A percentile compares a stretch with the other conserved stretches of the same genome.
Conservation (phyloP, 768 basidiomycete genomes). For the Baorangia bicolor region DNA sequence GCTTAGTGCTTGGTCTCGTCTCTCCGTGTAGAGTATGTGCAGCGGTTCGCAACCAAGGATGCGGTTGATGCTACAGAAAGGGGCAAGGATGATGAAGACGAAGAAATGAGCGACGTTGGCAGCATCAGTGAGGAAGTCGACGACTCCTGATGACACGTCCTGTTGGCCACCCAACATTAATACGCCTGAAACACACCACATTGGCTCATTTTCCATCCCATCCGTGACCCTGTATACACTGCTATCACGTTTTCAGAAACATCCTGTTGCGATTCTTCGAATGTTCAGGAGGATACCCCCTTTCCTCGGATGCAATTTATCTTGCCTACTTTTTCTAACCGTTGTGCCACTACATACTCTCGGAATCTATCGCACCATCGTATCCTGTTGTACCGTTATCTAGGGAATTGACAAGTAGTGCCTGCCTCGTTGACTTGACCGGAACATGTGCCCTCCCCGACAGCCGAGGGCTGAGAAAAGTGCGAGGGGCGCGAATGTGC, state of each 20-base stretch:
- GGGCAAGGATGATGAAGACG: conserved; percentile 67
- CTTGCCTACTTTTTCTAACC: conserved; percentile 19
- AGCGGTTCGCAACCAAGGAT: conserved; percentile 89
- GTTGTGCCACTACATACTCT: conserved; percentile 20
- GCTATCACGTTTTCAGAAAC: conserved; percentile 17
- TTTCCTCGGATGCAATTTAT: conserved; percentile 18
- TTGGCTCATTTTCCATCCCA: conserved; percentile 4
- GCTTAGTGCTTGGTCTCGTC: conserved; percentile 3
- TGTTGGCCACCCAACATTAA: not conserved
- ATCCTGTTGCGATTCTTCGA: conserved; percentile 17
- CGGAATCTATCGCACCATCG: conserved; percentile 22
- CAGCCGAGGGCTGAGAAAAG: not conserved
- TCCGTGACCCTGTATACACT: conserved; percentile 11
- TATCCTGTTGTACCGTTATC: conserved; percentile 32
- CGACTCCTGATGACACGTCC: conserved; percentile 34
- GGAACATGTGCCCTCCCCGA: conserved; percentile 3
- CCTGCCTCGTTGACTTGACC: conserved; percentile 10
- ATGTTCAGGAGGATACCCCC: conserved; percentile 29
- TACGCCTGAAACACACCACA: conserved; percentile 13
- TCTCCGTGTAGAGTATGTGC: conserved; percentile 80
- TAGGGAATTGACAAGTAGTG: conserved; percentile 24
- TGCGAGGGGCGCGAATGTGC: conserved; percentile 1
- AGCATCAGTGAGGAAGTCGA: conserved; percentile 69
- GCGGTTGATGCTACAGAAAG: conserved; percentile 74
- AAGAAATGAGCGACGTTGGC: conserved; percentile 85